Evolutionary conservation across 192 early-diverging fungal genomes (phyloP), one percentile per base, ranked within the genome.

Genomic region (Rhizophagus prolifer): DNA sequence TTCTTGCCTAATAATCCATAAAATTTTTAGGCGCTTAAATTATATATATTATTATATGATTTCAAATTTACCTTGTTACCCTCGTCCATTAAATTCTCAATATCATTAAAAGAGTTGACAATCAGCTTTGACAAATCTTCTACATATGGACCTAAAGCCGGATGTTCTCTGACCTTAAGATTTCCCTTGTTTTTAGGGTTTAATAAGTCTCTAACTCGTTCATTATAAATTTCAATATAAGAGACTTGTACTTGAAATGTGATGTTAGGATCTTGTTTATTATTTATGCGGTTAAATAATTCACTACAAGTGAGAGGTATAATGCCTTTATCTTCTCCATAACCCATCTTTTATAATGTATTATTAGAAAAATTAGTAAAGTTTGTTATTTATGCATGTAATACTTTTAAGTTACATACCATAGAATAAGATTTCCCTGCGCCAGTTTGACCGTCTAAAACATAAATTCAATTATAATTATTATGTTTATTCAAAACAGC

Each of bases 141-240:
- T 36, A 97, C 95, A 77, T 97, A 98, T 0, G 95, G 94, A 2
- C 91, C 92, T 4, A 91, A 79, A 23, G 86, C 84, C 2, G 94
- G 94, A 78, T 93, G 92, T 81, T 94, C 92, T 36, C 93, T 88
- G 2, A 98, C 92, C 62, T 91, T 90, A 74, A 95, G 85, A 61
- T 89, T 90, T n/a, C 86, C 88, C n/a, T 89, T 85, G 36, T 91
- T 87, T 67, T 87, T 89, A 31, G 93, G 93, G 67, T 92, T 94
- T 7, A 95, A 83, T 46, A 95, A 78, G 85, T 96, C 94, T 2
- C 90, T 85, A 30, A 96, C 94, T 9, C 87, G 85, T 81, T 96
- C 94, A 72, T 92, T 94, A 83, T 96, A 96, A 34, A 97, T 95
- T 81, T 98, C 97, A 76, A 97, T 86, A 81, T 97, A 98, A 21